Percentiles rank a stretch among this genome's conserved stretches.
These are phyloP conservation scores for Rubroshorea leprosula DNA, from an alignment of 345 rosid genomes.

Conservation along the genomic window DNA sequence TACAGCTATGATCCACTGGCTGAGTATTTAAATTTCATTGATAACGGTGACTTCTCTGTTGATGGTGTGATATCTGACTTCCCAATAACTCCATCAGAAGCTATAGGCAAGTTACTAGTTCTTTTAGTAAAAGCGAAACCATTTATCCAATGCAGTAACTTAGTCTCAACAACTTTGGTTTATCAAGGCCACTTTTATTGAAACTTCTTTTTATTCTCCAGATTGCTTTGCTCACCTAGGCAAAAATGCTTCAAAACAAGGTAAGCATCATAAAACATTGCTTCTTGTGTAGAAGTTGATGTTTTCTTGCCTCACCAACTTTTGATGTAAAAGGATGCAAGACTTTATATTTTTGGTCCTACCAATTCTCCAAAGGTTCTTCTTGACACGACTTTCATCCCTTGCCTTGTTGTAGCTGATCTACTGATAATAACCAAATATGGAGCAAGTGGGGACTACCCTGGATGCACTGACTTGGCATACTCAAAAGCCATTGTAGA, in stretches of 20 bases:
- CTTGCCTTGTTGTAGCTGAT: slow-evolving; percentile 38
- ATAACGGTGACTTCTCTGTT: slow-evolving; percentile 79
- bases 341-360: slow-evolving; percentile 3
- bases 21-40: slow-evolving; percentile 58
- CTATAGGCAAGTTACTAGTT: slow-evolving; percentile 45
- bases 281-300: too few species aligned
- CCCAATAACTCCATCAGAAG: slow-evolving; percentile 72
- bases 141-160: not conserved
- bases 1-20: slow-evolving; percentile 79
- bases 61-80: slow-evolving; percentile 90
- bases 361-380: not conserved
- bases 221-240: slow-evolving; percentile 73
- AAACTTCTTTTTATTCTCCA: slow-evolving; percentile 31
- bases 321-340: not conserved
- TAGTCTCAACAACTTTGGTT: too few species aligned
- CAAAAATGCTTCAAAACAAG: slow-evolving; percentile 50
- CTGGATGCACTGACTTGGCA: slow-evolving; percentile 79
- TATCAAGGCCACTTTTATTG: too few species aligned
- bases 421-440: slow-evolving; percentile 54
- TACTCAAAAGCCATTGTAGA: slow-evolving; percentile 62
- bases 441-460: slow-evolving; percentile 95
- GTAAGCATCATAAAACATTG: slow-evolving; percentile 24
- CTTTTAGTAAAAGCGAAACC: not conserved
- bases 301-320: not conserved
- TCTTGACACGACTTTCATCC: too few species aligned